Percentiles rank a stretch among this genome's conserved stretches.
These are phyloP conservation scores for Xylaria intraflava DNA, from an alignment of 495 filamentous ascomycete species.

Conservation along the genomic window DNA sequence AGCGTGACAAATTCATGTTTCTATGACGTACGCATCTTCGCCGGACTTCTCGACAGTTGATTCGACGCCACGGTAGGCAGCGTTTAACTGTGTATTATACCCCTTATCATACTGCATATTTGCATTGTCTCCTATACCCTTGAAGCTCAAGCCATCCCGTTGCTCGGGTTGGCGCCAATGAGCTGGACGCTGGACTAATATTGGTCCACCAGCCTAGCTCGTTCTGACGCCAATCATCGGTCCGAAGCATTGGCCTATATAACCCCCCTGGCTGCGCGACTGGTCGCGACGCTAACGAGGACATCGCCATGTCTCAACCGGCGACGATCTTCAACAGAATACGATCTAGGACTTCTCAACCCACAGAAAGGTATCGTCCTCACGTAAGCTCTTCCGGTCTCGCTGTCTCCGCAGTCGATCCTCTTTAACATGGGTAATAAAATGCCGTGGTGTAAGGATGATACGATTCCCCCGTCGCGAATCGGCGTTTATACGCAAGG, in stretches of 20 bases:
- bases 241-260: no score
- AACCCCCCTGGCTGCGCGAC: no score
- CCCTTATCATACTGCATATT: no score
- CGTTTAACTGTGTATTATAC: no score
- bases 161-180: neutral
- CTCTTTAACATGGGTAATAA: no score
- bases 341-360: neutral
- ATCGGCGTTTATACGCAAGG: no score
- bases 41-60: neutral
- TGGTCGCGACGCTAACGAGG: no score
- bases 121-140: no score
- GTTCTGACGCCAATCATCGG: neutral
- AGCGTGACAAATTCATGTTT: neutral
- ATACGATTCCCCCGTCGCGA: no score
- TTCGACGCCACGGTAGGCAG: no score
- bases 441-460: no score
- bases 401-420: neutral
- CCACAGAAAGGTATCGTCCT: neutral
- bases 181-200: neutral
- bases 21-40: neutral
- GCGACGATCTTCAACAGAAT: neutral
- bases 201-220: neutral
- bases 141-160: neutral
- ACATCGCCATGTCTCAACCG: neutral
- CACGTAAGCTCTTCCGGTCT: neutral